Percentiles rank a stretch among this genome's conserved stretches.
These are phyloP conservation scores for Trichoderma virens DNA, from an alignment of 495 filamentous ascomycete species.

Conservation along the genomic window DNA sequence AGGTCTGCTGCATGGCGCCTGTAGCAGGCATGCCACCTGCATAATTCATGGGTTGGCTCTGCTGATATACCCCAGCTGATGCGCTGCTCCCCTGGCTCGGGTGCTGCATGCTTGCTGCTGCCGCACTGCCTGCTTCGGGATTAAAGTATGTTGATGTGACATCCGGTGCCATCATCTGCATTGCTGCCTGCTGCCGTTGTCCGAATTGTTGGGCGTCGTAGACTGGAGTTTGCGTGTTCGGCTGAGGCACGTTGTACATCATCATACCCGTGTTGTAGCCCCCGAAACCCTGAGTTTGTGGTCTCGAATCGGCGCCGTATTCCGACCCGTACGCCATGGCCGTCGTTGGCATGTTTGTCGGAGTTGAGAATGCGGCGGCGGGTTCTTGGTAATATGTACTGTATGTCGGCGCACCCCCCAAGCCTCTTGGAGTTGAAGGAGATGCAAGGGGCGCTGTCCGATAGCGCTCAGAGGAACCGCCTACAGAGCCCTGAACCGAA, in stretches of 20 bases:
- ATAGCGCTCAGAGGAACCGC: conserved; percentile 32
- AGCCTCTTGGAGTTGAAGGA: conserved; percentile 30
- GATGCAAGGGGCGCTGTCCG: conserved; percentile 38
- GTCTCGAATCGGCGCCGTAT: conserved; percentile 46
- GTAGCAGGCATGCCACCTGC: conserved; percentile 32
- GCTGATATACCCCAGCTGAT: conserved; percentile 41
- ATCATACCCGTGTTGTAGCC: conserved; percentile 51
- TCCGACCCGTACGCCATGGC: conserved; percentile 45
- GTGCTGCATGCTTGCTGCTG: conserved; percentile 39
- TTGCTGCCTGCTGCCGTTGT: conserved; percentile 68
- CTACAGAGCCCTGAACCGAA: conserved; percentile 21
- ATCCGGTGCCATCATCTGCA: conserved; percentile 67
- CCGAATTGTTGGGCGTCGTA: conserved; percentile 80
- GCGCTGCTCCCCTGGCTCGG: conserved; percentile 31
- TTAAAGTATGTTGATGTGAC: conserved; percentile 70
- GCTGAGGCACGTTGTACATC: conserved; percentile 74
- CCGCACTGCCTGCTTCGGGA: conserved; percentile 57
- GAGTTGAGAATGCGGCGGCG: conserved; percentile 37
- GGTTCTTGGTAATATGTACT: conserved; percentile 49
- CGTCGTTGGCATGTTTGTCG: conserved; percentile 36
- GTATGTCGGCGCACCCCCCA: conserved; percentile 43
- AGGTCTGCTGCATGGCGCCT: conserved; percentile 33
- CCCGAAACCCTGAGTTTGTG: conserved; percentile 39
- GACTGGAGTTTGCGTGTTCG: conserved; percentile 54
- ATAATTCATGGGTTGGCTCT: conserved; percentile 39